Percentiles rank a stretch among this genome's conserved stretches.
phyloP scores from a whole-genome alignment of 352 stramenopile genomes.

The Phytophthora pistaciae region DNA sequence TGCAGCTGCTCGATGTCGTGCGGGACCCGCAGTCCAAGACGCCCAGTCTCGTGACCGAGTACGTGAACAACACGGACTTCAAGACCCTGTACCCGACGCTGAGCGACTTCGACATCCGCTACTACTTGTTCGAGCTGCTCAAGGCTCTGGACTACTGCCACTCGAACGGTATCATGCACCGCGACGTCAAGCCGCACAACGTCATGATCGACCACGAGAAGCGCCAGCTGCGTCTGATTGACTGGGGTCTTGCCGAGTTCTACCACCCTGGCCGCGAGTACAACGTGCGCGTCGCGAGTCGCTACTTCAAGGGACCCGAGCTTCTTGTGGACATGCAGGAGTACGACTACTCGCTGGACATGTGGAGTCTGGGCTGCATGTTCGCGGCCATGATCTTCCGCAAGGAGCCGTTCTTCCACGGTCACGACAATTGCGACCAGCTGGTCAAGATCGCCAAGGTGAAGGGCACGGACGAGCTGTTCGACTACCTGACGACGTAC shows the following conservation, averaged over 20 bases:
- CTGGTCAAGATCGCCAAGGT: slow-evolving; percentile 99
- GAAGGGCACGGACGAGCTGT: slow-evolving; percentile 98
- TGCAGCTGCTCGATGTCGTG: slow-evolving; percentile 99
- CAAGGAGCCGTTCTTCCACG: slow-evolving; percentile 99
- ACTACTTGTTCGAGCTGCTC: slow-evolving; percentile 98
- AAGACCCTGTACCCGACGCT: slow-evolving; percentile 99
- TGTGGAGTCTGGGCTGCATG: slow-evolving; percentile 99
- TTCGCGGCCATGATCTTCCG: slow-evolving; percentile 99
- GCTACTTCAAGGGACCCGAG: slow-evolving; percentile 99
- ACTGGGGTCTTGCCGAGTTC: slow-evolving; percentile 99
- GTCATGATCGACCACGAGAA: slow-evolving; percentile 99
- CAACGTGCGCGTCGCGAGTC: slow-evolving; percentile 99
- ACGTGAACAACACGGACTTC: slow-evolving; percentile 99
- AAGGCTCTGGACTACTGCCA: slow-evolving; percentile 99
- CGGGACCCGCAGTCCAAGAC: slow-evolving; percentile 99
- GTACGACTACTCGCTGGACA: slow-evolving; percentile 99
- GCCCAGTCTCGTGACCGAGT: slow-evolving; percentile 98
- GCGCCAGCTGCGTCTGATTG: slow-evolving; percentile 97
- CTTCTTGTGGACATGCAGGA: slow-evolving; percentile 99
- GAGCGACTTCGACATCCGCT: slow-evolving; percentile 98
- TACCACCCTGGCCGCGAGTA: slow-evolving; percentile 99
- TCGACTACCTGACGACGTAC: slow-evolving; percentile 99
- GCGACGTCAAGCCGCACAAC: slow-evolving; percentile 99
- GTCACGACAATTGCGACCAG: slow-evolving; percentile 99
- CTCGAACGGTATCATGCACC: slow-evolving; percentile 99